Evolutionary conservation across 139 green algal genomes (phyloP), one percentile per base, ranked within the genome.

Genomic region (Coccomyxa sp.): DNA sequence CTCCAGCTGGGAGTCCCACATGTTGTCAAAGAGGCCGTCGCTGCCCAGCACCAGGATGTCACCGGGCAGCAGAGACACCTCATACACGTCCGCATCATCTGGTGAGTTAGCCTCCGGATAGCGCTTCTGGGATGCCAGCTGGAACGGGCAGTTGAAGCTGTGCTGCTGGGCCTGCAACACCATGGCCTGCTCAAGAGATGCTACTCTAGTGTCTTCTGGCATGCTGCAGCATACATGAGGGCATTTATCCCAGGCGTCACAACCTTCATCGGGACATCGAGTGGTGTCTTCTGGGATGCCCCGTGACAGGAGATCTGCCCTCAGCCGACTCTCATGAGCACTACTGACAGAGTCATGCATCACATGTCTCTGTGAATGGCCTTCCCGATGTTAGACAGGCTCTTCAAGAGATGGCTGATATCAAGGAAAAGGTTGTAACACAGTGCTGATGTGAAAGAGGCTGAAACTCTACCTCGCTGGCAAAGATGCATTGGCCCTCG

Each of bases 11-110:
- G 95, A 83, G 77, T 97, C 90, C 90, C 93, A 99, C 45, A 99
- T 71, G 88, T 99, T 99, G 90, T 99, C 97, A 80, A 97, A 98
- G 78, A 99, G 86, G 14, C 97, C 97, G 84, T 99, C 97, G 0
- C 91, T 95, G 81, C 90, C 97, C 59, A 97, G 79, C 0, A 98
- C 85, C 45, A 99, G 76, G 13, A 98, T 74, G 87, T 98, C 96
- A 0, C 93, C 93, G 27, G 85, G 63, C 77, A 71, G 32, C 45
- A 93, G 59, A 67, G 79, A 77, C 60, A 97, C 25, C 45, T 89
- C 74, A 58, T 92, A 96, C n/a, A 89, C 17, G 32, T 93, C 84
- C 27, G 91, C 90, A 78, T 93, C 82, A 71, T 89, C 84, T 11
- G 88, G 80, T 13, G 63, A 63, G 83, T 91, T 82, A 7, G 38